Conservation (phyloP, 805 yeast species). For the Yarrowia hollandica region DNA sequence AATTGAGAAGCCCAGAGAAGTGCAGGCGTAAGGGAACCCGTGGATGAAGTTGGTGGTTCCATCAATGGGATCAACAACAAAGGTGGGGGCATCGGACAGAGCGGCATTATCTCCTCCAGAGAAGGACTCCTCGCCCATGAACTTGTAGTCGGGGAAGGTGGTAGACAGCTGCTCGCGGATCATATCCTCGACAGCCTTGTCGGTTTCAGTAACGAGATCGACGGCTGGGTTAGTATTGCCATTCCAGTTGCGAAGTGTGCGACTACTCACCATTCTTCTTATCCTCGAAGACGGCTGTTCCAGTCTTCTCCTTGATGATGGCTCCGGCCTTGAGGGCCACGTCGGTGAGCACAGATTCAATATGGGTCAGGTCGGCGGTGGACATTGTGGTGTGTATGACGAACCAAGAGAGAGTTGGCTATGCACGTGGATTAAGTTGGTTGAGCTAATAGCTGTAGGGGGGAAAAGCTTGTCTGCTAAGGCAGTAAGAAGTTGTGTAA, state of each 20-base stretch:
- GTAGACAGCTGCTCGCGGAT: constrained; percentile 42
- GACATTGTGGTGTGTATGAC: constrained; percentile 3
- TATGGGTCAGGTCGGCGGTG: constrained; percentile 39
- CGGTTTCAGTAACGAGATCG: constrained; percentile 63
- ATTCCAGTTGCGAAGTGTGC: too few relatives aligned
- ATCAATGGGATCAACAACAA: constrained; percentile 65
- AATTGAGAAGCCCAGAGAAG: constrained; percentile 58
- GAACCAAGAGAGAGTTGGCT: not conserved
- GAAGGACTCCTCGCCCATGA: constrained; percentile 64
- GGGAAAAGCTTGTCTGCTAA: not conserved
- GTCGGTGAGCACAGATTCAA: constrained; percentile 44
- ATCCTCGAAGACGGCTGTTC: constrained; percentile 52
- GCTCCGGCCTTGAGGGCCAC: constrained; percentile 52
- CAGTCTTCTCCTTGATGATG: constrained; percentile 51
- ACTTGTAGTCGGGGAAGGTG: constrained; percentile 51
- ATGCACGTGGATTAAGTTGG: constrained; percentile 22
- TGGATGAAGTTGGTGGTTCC: constrained; percentile 69
- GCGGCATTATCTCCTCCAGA: constrained; percentile 48
- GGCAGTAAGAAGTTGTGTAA: too few relatives aligned
- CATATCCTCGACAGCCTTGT: constrained; percentile 53
- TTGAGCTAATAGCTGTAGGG: too few relatives aligned
- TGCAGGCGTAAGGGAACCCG: constrained; percentile 61
- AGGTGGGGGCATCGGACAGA: constrained; percentile 56
- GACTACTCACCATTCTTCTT: constrained; percentile 47
- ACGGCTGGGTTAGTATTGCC: constrained; percentile 43